Conservation (phyloP, 2,329 filamentous ascomycete species). For the Talaromyces sp. region DNA sequence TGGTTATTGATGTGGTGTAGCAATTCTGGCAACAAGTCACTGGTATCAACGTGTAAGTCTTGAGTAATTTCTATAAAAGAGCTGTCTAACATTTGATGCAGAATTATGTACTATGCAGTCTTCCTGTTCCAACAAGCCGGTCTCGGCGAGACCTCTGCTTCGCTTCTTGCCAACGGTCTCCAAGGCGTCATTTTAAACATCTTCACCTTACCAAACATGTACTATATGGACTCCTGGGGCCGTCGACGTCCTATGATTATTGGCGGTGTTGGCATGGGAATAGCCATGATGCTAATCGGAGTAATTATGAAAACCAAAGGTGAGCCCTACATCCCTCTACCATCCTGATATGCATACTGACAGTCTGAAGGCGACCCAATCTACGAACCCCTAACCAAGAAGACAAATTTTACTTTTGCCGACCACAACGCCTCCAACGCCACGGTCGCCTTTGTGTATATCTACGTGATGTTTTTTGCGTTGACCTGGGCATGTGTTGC, state of each 20-base stretch:
- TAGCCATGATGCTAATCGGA: constrained; percentile 29
- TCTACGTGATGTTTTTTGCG: constrained; percentile 30
- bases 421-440: constrained; percentile 22
- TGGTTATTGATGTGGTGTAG: not conserved
- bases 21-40: constrained; percentile 27
- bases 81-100: constrained; percentile 6
- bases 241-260: constrained; percentile 28
- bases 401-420: constrained; percentile 25
- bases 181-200: constrained; percentile 29
- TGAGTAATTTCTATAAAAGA: not conserved
- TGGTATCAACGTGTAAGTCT: constrained; percentile 24
- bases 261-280: constrained; percentile 27
- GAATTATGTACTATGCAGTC: constrained; percentile 32
- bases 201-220: constrained; percentile 31
- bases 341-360: constrained; percentile 7
- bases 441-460: constrained; percentile 30
- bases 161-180: constrained; percentile 30
- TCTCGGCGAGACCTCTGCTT: constrained; percentile 22
- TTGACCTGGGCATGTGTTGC: constrained; percentile 29
- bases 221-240: constrained; percentile 31
- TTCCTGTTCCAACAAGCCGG: constrained; percentile 32
- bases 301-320: constrained; percentile 29
- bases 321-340: not conserved
- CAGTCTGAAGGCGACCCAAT: constrained; percentile 20
- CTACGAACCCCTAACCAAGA: constrained; percentile 23